Evolutionary conservation across 2,329 filamentous ascomycete species (phyloP).

Genomic region (Sporothrix pallida): DNA sequence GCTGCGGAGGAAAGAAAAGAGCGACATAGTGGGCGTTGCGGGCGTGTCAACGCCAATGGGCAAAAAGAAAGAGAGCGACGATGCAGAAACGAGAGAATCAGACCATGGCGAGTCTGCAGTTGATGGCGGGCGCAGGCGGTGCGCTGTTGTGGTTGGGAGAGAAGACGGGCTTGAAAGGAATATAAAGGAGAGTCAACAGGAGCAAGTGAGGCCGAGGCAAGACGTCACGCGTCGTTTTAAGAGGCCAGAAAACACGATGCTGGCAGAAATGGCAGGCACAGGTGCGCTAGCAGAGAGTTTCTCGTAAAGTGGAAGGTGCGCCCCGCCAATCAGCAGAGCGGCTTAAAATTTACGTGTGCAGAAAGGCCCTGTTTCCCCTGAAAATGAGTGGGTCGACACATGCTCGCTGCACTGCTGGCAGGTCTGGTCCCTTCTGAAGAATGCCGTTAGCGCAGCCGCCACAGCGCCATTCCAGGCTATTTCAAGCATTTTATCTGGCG

Average conservation of each 20-base stretch:
- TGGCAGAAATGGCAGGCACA: slow-evolving; percentile 1
- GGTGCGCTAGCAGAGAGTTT: not conserved
- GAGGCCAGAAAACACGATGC: slow-evolving; percentile 23
- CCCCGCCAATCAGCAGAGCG: slow-evolving; percentile 31
- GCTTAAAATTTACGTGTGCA: slow-evolving; percentile 8
- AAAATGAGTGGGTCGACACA: slow-evolving; percentile 7
- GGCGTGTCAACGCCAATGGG: not conserved
- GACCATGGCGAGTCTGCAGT: slow-evolving; percentile 28
- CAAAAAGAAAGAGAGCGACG: not conserved
- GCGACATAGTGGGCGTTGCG: slow-evolving; percentile 36
- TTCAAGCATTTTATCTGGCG: not conserved
- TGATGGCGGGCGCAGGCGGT: not conserved
- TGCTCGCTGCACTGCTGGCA: not conserved
- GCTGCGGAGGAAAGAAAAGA: slow-evolving; percentile 57
- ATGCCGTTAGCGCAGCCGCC: slow-evolving; percentile 4
- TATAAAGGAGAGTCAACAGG: not conserved
- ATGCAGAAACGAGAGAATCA: slow-evolving; percentile 16
- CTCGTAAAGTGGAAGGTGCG: slow-evolving; percentile 13
- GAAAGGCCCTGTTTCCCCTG: slow-evolving; percentile 21
- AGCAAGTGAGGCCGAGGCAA: slow-evolving; percentile 10
- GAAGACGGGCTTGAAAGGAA: not conserved
- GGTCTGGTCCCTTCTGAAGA: no score
- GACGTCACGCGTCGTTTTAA: slow-evolving; percentile 25
- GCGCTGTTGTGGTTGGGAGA: not conserved
- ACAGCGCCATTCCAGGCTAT: slow-evolving; percentile 12